Evolutionary conservation across 2,329 filamentous ascomycete genomes (phyloP).

Genomic region (Kalaharituber pfeilii): DNA sequence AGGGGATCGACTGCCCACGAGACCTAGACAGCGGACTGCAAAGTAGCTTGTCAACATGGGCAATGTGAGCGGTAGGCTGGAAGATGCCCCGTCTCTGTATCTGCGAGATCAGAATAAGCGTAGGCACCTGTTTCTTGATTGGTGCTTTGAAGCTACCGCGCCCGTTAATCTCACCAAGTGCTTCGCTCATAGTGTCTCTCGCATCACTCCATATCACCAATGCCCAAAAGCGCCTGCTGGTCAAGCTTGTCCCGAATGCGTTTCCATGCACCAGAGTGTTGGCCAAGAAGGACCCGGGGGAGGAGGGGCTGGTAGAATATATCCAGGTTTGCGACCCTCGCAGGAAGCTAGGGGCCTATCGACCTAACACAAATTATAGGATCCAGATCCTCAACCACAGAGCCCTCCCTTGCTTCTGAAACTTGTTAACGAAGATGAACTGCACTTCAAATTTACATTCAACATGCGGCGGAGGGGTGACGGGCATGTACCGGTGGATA

Average conservation of each 20-base stretch:
- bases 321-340: slow-evolving; percentile 50
- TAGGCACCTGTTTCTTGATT: slow-evolving; percentile 34
- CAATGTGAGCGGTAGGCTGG: slow-evolving; percentile 72
- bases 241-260: slow-evolving; percentile 67
- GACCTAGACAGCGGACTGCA: too few species aligned
- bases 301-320: slow-evolving; percentile 68
- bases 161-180: slow-evolving; percentile 7
- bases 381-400: slow-evolving; percentile 46
- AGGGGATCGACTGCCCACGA: too few species aligned
- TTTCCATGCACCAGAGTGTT: slow-evolving; percentile 68
- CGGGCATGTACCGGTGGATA: slow-evolving; percentile 41
- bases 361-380: slow-evolving; percentile 36
- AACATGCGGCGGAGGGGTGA: slow-evolving; percentile 41
- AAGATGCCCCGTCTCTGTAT: slow-evolving; percentile 64
- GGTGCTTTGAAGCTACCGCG: neutral
- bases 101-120: slow-evolving; percentile 83
- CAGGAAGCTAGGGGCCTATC: neutral
- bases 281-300: slow-evolving; percentile 53
- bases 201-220: slow-evolving; percentile 68
- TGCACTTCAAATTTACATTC: slow-evolving; percentile 86
- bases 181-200: slow-evolving; percentile 58
- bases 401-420: slow-evolving; percentile 67
- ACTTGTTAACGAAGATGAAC: slow-evolving; percentile 75
- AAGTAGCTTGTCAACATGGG: slow-evolving; percentile 67
- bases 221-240: slow-evolving; percentile 55